Conservation (phyloP, 2,329 filamentous ascomycete genomes). For the Sporothrix brasiliensis region DNA sequence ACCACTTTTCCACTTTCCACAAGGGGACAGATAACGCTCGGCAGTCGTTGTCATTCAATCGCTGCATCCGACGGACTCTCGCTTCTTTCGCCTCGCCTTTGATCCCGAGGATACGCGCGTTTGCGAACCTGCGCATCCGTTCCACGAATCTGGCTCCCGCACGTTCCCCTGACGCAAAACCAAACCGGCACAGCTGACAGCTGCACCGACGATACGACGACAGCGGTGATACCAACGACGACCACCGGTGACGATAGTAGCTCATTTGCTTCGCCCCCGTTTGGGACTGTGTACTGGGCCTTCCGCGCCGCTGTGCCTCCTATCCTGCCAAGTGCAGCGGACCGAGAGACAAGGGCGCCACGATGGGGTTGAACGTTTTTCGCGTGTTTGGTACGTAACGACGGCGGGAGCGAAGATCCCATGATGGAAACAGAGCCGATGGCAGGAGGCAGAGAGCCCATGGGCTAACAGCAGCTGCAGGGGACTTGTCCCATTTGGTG, state of each 20-base stretch:
- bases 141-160: not conserved
- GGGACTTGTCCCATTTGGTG: conserved; percentile 91
- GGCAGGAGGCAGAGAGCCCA: too few relatives aligned
- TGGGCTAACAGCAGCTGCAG: conserved; percentile 50
- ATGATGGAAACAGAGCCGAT: not conserved
- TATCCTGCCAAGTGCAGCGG: conserved; percentile 14
- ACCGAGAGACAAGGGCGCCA: conserved; percentile 28
- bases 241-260: not conserved
- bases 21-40: conserved; percentile 18
- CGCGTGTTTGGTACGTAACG: conserved; percentile 54
- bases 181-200: not conserved
- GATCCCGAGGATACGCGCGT: not conserved
- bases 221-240: not conserved
- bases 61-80: not conserved
- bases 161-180: conserved; percentile 2
- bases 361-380: conserved; percentile 61
- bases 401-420: not conserved
- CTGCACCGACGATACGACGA: conserved; percentile 16
- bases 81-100: not conserved
- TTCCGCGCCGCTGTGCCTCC: not conserved
- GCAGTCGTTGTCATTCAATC: conserved; percentile 14
- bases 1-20: not conserved
- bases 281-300: not conserved
- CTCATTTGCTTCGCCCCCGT: not conserved
- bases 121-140: not conserved